These are phyloP conservation scores for Picea abies DNA, from an alignment of 83 land plant species.

Conservation along the genomic window DNA sequence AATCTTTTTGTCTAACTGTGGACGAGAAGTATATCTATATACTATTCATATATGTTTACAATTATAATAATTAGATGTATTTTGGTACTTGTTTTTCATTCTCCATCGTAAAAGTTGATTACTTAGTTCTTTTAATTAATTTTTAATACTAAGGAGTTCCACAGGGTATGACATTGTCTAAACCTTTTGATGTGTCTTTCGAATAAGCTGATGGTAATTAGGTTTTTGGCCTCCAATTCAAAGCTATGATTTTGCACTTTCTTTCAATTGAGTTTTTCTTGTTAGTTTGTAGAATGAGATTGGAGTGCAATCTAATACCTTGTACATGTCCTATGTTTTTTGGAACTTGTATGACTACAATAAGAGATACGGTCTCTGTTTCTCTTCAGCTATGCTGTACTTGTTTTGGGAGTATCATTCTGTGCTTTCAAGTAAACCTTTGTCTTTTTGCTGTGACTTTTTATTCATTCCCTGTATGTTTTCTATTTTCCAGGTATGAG, in stretches of 20 bases:
- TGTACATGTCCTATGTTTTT: not conserved
- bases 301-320: not conserved
- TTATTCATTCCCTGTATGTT: not conserved
- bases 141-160: too few species aligned
- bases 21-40: too few species aligned
- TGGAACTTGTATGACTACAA: not conserved
- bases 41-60: too few species aligned
- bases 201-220: too few species aligned
- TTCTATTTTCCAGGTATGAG: conserved; percentile 65
- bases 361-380: not conserved
- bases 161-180: too few species aligned
- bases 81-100: too few species aligned
- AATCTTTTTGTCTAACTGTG: too few species aligned
- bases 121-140: too few species aligned
- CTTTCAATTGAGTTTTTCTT: not conserved
- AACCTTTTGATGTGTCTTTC: too few species aligned
- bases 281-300: not conserved
- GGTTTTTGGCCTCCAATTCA: too few species aligned
- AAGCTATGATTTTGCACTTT: not conserved
- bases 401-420: not conserved
- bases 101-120: too few species aligned
- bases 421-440: not conserved
- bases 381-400: not conserved
- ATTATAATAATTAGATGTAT: too few species aligned
- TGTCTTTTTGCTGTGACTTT: conserved; percentile 3